Base-by-base conservation (phyloP, 2,329 filamentous ascomycete genomes). In the Pezicula rhizophila region DNA sequence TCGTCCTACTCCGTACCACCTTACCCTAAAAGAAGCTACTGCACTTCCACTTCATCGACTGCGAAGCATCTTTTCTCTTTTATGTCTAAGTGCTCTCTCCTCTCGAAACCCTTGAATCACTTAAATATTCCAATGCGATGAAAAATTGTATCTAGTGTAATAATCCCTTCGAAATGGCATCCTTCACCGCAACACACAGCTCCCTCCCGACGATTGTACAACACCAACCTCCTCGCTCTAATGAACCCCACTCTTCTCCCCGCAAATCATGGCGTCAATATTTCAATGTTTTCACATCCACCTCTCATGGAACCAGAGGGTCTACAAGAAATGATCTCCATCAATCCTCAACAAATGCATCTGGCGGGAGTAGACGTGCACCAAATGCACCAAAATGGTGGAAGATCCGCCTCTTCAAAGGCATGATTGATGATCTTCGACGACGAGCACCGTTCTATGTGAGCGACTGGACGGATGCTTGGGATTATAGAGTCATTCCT, bases 401-500 rank as follows among this genome's bases (percentile, higher is more conserved):
- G 84, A 85, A 78, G 62, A 78, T 91, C 20, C 76, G 76, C 44
- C 72, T 86, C 44, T 92, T 92, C 66, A 80, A 80, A 34, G 89
- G 89, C 60, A 95, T 95, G 80, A 65, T 82, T 50, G 83, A 87
- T 62, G 89, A 95, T 68, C 61, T 95, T 31, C 81, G 81, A 55
- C 80, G 88, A 50, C 73, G 89, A 53, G 77, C 77, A 7, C 89
- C 89, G 1, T 95, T 78, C 64, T 95, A 93, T 63, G 73, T 71
- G 68, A 91, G 85, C 66, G 89, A 95, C 67, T 95, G 87, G 87
- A 73, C 65, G 15, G 89, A 95, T 71, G 89, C 89, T 1, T 93
- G 87, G 87, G 87, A 95, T 64, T 95, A 95, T 70, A 80, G 89
- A 47, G 87, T 95, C 38, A 78, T 95, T 35, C 89, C 89, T 1